Conservation (phyloP, 768 basidiomycete species). For the Kwoniella sp. region DNA sequence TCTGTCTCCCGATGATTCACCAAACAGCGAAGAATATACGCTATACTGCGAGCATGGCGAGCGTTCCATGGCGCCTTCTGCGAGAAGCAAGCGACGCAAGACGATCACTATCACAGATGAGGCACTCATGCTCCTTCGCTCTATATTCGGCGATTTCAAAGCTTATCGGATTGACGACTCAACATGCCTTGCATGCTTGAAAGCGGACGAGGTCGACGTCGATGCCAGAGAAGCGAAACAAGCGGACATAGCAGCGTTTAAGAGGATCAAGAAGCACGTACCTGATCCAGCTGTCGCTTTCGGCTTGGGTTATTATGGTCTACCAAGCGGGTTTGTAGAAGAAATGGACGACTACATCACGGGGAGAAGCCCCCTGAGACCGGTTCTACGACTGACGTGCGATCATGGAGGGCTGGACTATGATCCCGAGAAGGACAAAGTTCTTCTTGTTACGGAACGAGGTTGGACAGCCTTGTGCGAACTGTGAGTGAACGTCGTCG, state of each 20-base stretch:
- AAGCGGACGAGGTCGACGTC: background rate
- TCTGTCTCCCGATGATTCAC: conserved; percentile 5
- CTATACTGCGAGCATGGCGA: conserved; percentile 39
- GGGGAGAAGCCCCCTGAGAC: conserved; percentile 2
- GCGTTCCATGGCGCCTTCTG: background rate
- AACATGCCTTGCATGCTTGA: conserved; percentile 17
- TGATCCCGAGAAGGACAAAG: conserved; percentile 31
- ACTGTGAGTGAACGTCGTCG: conserved; percentile 23
- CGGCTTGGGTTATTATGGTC: conserved; percentile 25
- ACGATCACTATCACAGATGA: conserved; percentile 8
- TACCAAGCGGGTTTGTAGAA: conserved; percentile 23
- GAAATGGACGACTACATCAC: conserved; percentile 23
- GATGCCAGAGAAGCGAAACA: conserved; percentile 9
- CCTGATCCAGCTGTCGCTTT: conserved; percentile 7
- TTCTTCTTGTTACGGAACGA: conserved; percentile 8
- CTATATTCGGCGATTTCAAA: conserved; percentile 25
- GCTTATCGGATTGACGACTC: conserved; percentile 9
- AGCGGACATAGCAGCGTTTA: conserved; percentile 16
- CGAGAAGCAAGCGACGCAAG: background rate
- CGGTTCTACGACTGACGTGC: conserved; percentile 24
- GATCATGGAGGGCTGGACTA: conserved; percentile 34
- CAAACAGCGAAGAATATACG: conserved; percentile 23
- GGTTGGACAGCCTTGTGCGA: conserved; percentile 29
- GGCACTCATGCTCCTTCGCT: conserved; percentile 28
- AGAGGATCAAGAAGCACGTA: conserved; percentile 15